Base-by-base conservation (phyloP, 2,329 filamentous ascomycete genomes). In the Cytospora piceicola region DNA sequence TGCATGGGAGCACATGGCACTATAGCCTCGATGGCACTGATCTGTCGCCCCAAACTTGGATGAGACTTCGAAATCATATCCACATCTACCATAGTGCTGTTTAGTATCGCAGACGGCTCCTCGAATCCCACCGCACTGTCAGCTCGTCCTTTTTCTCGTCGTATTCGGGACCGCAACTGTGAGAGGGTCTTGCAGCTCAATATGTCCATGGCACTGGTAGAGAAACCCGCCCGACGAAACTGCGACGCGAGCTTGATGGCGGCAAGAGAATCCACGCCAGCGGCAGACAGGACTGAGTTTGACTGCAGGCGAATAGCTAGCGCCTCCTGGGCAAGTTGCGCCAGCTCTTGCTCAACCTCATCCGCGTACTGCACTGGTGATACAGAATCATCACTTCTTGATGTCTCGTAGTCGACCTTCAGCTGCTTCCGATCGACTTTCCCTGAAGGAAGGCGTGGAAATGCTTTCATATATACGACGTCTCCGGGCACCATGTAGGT, bases 401-500 rank as follows among this genome's bases (percentile, higher is more conserved):
- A 36, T n/a, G 36, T 58, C 11, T 63, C 54, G 70, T 90, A 91
- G 9, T 85, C 78, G 0, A 79, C 73, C 70, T 87, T 82, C 9
- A 97, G 77, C 15, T 75, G 77, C 70, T 87, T 90, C 60, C 87
- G 88, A 72, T 97, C 90, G 17, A 94, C 83, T 73, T 97, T 97
- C 0, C 94, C 94, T 0, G 93, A 96, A 2, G 93, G 82, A 24
- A 97, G 79, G 61, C 89, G 87, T 0, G 93, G 93, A 64, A 97
- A 88, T 11, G 83, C 79, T 0, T 81, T 70, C 68, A 90, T 77
- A 1, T 90, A 72, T 0, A 92, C 75, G 29, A 96, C 79, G 67
- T 96, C 90, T 4, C 85, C 84, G 0, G 94, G 94, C 1, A 96
- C 78, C 94, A 97, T 97, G 73, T 89, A 95, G 4, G 82, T 81